phyloP scores from a whole-genome alignment of 2,329 filamentous ascomycete genomes.

The Conoideocrella luteorostrata region DNA sequence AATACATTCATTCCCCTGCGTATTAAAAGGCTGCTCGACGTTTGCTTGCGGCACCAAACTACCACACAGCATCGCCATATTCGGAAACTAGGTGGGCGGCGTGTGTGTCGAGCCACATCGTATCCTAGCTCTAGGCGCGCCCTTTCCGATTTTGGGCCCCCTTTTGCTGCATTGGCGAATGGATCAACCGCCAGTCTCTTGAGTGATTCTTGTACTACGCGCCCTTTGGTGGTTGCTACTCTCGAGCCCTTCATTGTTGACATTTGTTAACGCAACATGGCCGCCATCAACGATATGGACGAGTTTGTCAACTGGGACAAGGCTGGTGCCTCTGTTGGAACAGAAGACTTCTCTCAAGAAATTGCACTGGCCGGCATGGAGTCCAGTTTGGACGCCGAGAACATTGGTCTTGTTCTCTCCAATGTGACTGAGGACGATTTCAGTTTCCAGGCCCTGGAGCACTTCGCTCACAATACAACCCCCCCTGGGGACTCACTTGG shows the following conservation, averaged over 20 bases:
- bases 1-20: no score
- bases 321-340: constrained; percentile 32
- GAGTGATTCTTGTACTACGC: constrained; percentile 5
- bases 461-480: constrained; percentile 41
- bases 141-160: not conserved
- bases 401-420: constrained; percentile 49
- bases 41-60: no score
- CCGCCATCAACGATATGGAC: constrained; percentile 47
- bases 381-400: constrained; percentile 22
- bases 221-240: constrained; percentile 4
- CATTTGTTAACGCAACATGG: constrained; percentile 20
- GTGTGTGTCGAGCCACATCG: not conserved
- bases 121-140: not conserved
- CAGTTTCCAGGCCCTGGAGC: constrained; percentile 52
- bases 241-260: constrained; percentile 14
- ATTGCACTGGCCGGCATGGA: constrained; percentile 29
- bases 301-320: constrained; percentile 60
- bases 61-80: no score
- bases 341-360: constrained; percentile 25
- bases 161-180: constrained; percentile 8
- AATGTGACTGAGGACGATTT: constrained; percentile 54
- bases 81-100: not conserved
- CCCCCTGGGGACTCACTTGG: not conserved
- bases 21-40: no score
- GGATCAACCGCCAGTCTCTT: constrained; percentile 9